Base-by-base conservation (phyloP, 2,329 filamentous ascomycete genomes). In the Diaporthe capsici region DNA sequence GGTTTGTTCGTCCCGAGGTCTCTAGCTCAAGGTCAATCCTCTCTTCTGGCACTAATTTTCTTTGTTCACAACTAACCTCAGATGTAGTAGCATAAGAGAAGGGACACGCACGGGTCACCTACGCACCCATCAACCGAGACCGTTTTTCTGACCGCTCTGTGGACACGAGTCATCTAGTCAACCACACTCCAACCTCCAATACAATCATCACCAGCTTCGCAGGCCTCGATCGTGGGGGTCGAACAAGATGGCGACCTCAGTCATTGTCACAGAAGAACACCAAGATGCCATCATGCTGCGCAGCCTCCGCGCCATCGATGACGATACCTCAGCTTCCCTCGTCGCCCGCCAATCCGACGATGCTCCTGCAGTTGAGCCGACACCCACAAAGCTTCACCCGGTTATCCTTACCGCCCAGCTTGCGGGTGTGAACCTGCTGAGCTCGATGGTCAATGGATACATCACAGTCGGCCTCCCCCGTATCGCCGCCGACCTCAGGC, bases 391-490 rank as follows among this genome's bases (percentile, higher is more conserved):
- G 25, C 37, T 65, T n/a, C 61, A 65, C 13, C 61, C 72, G n/a
- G 58, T 44, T 22, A 34, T 74, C 7, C 63, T 76, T 7, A 76
- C 63, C 34, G 22, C 37, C 39, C 78, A 78, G 63, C 77, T 81
- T 12, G 77, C 78, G 25, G 78, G 79, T 49, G 78, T 83, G 20
- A 81, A 80, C 63, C 79, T 84, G 39, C 73, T 80, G 51, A 79
- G 74, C 75, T 78, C 78, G 49, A 79, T 81, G 76, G 72, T 78
- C 55, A 82, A 81, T 63, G 83, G 83, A 34, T 80, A 87, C 2
- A 80, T 87, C 25, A 80, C 86, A 3, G 82, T 87, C 37, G 82
- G 82, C 28, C 81, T 88, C 0, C 85, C 86, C 6, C 79, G 80
- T 15, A 87, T 88, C 74, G 83, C 85, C 1, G 73, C 77, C 20